Evolutionary conservation across 1,139 yeast species (phyloP).

Genomic region (Zygotorulaspora mrakii): DNA sequence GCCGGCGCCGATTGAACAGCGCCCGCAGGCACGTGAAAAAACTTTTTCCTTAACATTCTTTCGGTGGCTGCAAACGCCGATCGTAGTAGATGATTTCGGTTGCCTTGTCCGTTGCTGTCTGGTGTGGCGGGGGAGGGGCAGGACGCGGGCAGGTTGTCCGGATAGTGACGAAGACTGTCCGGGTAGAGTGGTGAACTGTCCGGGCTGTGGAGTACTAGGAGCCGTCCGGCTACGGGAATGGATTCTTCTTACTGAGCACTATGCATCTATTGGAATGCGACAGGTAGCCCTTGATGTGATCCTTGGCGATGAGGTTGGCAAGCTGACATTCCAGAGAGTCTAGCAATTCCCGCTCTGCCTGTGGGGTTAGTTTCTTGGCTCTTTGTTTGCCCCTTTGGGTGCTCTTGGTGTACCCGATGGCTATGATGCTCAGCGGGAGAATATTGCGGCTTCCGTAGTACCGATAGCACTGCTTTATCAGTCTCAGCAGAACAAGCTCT

Average conservation of each 20-base stretch:
- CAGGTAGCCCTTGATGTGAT: constrained; percentile 74
- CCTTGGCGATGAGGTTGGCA: constrained; percentile 62
- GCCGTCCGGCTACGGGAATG: constrained; percentile 52
- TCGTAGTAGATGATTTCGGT: too few species aligned
- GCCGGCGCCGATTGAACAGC: constrained; percentile 2
- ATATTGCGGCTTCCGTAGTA: constrained; percentile 17
- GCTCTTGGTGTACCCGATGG: constrained; percentile 8
- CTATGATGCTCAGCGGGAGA: constrained; percentile 19
- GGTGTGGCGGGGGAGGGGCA: neutral
- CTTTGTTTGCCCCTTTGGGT: constrained; percentile 13
- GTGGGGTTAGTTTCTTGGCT: constrained; percentile 11
- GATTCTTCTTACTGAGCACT: constrained; percentile 69
- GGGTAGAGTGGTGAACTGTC: neutral
- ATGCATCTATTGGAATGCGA: constrained; percentile 71
- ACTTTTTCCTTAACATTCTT: neutral
- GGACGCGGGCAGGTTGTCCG: too few species aligned
- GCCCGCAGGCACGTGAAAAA: neutral
- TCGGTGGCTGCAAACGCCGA: too few species aligned
- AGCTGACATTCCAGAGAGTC: constrained; percentile 69
- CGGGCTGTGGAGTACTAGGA: neutral
- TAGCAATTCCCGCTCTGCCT: constrained; percentile 20
- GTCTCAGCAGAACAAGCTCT: constrained; percentile 48
- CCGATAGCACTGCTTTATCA: constrained; percentile 49
- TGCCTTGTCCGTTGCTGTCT: too few species aligned
- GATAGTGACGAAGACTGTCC: neutral